These are phyloP conservation scores for Exophiala calicioides DNA, from an alignment of 2,329 filamentous ascomycete species.

Conservation along the genomic window DNA sequence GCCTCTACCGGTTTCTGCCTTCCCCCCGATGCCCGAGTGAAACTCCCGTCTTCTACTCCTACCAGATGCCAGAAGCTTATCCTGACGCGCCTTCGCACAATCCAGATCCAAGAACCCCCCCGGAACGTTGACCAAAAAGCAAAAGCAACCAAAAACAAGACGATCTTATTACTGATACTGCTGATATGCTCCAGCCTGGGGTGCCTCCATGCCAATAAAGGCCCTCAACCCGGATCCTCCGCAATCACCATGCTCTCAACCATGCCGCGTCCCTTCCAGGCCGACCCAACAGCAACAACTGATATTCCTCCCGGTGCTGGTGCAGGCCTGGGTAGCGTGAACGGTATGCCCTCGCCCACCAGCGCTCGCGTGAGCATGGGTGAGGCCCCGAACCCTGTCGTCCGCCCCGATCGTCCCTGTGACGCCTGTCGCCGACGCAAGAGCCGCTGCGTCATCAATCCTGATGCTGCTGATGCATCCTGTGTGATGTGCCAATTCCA, in stretches of 20 bases:
- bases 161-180: background rate
- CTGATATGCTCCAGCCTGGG: constrained; percentile 8
- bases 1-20: constrained; percentile 11
- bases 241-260: constrained; percentile 25
- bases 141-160: constrained; percentile 5
- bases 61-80: constrained; percentile 21
- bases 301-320: constrained; percentile 7
- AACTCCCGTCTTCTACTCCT: constrained; percentile 4
- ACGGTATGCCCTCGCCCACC: constrained; percentile 17
- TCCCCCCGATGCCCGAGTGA: constrained; percentile 1
- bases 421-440: constrained; percentile 31
- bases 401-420: constrained; percentile 27
- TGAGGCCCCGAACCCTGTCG: constrained; percentile 8
- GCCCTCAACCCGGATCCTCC: constrained; percentile 7
- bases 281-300: constrained; percentile 14
- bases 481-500: constrained; percentile 31
- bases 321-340: constrained; percentile 9
- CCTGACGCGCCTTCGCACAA: constrained; percentile 13
- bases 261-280: constrained; percentile 20
- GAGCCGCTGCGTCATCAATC: constrained; percentile 29
- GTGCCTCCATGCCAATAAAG: constrained; percentile 19
- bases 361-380: constrained; percentile 14
- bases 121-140: background rate
- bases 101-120: constrained; percentile 2
- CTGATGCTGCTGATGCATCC: constrained; percentile 15